phyloP scores from a whole-genome alignment of 225 moss, liverwort and hornwort genomes.

The Asterella californica region DNA sequence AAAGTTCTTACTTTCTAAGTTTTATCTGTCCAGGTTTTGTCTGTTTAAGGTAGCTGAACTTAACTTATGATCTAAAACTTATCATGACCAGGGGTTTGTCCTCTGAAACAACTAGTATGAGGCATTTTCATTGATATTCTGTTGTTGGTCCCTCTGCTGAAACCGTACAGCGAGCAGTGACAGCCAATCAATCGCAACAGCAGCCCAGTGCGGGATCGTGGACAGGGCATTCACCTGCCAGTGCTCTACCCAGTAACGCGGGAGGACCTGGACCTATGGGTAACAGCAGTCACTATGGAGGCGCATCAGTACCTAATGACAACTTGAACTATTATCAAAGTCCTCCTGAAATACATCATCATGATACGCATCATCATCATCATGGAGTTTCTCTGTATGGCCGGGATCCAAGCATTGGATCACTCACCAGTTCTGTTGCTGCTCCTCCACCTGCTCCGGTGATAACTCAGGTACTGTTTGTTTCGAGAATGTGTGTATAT shows the following conservation, averaged over 20 bases:
- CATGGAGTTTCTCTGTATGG: conserved; percentile 95
- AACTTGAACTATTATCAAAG: conserved; percentile 45
- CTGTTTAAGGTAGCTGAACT: not conserved
- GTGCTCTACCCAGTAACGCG: conserved; percentile 51
- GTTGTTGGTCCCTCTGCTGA: not conserved
- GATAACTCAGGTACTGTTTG: conserved; percentile 69
- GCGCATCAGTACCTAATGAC: conserved; percentile 46
- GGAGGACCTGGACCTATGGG: conserved; percentile 49
- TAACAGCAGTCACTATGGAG: conserved; percentile 80
- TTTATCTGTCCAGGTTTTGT: not conserved
- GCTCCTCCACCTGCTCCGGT: conserved; percentile 96
- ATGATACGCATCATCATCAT: conserved; percentile 76
- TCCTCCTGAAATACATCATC: conserved; percentile 45
- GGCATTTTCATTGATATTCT: not conserved
- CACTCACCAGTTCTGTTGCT: conserved; percentile 62
- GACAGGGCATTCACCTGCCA: conserved; percentile 42
- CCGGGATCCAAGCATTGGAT: conserved; percentile 72
- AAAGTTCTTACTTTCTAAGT: conserved; percentile 16
- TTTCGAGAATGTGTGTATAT: too few relatives aligned
- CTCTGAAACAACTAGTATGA: not conserved
- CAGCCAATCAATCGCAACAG: conserved; percentile 69
- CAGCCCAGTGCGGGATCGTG: conserved; percentile 80
- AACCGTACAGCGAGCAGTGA: conserved; percentile 65
- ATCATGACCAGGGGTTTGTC: not conserved
- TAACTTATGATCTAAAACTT: not conserved